Evolutionary conservation across 179 eudicot genomes (phyloP), one percentile per base, ranked within the genome.

Genomic region (Spergularia azorica): DNA sequence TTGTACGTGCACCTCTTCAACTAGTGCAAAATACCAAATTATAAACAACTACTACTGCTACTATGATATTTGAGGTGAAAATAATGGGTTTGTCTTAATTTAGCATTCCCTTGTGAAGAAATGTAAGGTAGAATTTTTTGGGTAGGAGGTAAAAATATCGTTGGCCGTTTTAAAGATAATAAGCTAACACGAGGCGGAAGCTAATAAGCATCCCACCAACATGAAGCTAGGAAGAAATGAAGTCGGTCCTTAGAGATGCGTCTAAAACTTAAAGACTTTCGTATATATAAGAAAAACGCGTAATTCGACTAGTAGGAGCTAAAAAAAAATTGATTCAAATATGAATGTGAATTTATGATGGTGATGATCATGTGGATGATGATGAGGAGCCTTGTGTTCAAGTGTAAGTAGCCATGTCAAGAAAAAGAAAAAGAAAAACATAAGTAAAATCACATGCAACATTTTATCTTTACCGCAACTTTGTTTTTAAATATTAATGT

Each of bases 401-500:
- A 77, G 65, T 69, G 16, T 71, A 77, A 77, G 2, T 13, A 72
- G 21, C n/a, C 48, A 72, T 36, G 72, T 50, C 59, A 59, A 46
- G 9, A 46, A 6, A 6, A 46, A 7, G 1, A 41, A 41, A 41
- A 43, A 41, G 2, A 63, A 41, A 18, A 18, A n/a, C 18, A 32
- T 32, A 56, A 72, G 55, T 57, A 76, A 60, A 62, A 32, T 77
- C 80, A 70, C 76, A 77, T 77, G 75, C 54, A 77, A 71, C 4
- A 9, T 62, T 71, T 62, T n/a, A 68, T 26, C 38, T 70, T 8
- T 21, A 76, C 64, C 65, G 69, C 76, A 60, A 51, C 77, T 50
- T 80, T 82, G 76, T 61, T 59, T 39, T 43, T 21, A 57, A 12
- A 46, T 51, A 85, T 88, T 90, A 87, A 88, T 88, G 90, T 46